These are phyloP conservation scores for Pleurotus djamor DNA, from an alignment of 768 basidiomycete species.

Conservation along the genomic window DNA sequence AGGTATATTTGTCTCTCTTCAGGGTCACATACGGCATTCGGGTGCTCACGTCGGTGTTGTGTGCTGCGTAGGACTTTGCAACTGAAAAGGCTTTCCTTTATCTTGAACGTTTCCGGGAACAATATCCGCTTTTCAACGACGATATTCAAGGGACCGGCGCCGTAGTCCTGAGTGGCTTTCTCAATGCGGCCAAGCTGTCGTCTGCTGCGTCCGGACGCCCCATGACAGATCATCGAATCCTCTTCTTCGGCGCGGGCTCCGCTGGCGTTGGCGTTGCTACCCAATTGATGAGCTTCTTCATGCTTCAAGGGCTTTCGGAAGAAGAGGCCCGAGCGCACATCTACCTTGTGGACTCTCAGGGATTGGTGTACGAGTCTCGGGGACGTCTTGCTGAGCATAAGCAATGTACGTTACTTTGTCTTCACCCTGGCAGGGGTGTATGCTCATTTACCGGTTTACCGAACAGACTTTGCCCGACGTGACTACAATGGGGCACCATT, in stretches of 20 bases:
- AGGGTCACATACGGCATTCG: not conserved
- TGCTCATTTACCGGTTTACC: constrained; percentile 1
- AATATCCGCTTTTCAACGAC: constrained; percentile 85
- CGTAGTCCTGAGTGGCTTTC: constrained; percentile 86
- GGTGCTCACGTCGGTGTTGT: not conserved
- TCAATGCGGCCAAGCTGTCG: constrained; percentile 82
- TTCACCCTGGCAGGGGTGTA: not conserved
- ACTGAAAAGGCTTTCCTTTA: constrained; percentile 90
- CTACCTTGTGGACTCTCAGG: constrained; percentile 86
- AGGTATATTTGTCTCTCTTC: constrained; percentile 35
- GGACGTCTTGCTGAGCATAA: constrained; percentile 81
- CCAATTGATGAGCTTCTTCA: constrained; percentile 90
- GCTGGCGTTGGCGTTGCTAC: constrained; percentile 92
- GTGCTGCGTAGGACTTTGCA: constrained; percentile 69
- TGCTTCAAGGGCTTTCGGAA: constrained; percentile 68
- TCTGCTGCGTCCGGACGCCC: constrained; percentile 68
- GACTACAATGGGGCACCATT: constrained; percentile 80
- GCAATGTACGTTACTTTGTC: constrained; percentile 49
- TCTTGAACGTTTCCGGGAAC: constrained; percentile 70
- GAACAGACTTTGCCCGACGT: constrained; percentile 73
- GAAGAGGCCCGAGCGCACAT: constrained; percentile 78
- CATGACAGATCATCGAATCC: constrained; percentile 74
- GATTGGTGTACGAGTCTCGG: constrained; percentile 75
- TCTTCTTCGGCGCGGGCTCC: constrained; percentile 92
- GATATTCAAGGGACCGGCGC: constrained; percentile 92